Conservation (phyloP, 1,284 basidiomycete species). For the Tilletiaria anomala region DNA sequence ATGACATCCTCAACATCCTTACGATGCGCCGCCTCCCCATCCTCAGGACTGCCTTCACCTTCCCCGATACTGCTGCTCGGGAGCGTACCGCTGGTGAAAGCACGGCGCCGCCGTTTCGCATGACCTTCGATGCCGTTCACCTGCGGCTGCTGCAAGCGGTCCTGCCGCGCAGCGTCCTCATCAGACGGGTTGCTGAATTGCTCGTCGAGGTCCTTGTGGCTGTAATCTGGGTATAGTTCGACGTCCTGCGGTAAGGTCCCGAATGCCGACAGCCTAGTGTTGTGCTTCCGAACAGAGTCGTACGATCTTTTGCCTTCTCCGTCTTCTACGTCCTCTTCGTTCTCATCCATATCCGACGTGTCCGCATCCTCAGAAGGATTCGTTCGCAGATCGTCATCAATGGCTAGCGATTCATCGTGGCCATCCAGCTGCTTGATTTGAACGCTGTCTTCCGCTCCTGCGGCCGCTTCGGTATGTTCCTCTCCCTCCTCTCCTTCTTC, state of each 20-base stretch:
- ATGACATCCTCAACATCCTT: no score
- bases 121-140: not conserved
- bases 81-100: constrained; percentile 17
- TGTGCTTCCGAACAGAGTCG: no score
- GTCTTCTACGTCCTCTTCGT: constrained; percentile 4
- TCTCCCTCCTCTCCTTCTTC: constrained; percentile 1
- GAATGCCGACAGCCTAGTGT: no score
- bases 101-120: constrained; percentile 1
- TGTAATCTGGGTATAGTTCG: no score
- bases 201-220: constrained; percentile 17
- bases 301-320: constrained; percentile 16
- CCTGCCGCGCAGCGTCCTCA: constrained; percentile 17
- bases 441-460: constrained; percentile 7
- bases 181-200: constrained; percentile 31
- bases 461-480: not conserved
- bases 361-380: not conserved
- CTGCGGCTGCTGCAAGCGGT: not conserved
- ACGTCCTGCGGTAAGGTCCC: no score
- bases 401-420: no score
- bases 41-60: constrained; percentile 1
- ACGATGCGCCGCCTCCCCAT: no score
- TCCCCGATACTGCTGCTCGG: constrained; percentile 21
- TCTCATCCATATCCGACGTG: constrained; percentile 6
- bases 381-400: no score
- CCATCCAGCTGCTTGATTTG: no score